These are phyloP conservation scores for Cytospora paraplurivora DNA, from an alignment of 2,329 filamentous ascomycete genomes.

Conservation along the genomic window DNA sequence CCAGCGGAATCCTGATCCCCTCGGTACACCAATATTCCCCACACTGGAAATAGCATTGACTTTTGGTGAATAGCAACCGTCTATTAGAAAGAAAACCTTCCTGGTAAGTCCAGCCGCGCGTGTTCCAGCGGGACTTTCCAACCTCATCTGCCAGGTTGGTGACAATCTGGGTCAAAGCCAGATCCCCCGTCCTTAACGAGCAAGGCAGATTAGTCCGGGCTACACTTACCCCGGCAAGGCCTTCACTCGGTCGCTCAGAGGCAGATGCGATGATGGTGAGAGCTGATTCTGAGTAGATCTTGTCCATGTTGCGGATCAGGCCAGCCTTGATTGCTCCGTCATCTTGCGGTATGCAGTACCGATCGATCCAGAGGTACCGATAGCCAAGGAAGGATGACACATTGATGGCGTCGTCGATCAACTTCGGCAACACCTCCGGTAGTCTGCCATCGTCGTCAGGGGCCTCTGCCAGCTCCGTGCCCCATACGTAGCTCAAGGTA, in stretches of 20 bases:
- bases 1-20: conserved; percentile 3
- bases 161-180: conserved; percentile 30
- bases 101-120: conserved; percentile 45
- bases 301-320: conserved; percentile 43
- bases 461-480: neutral
- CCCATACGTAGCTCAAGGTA: conserved; percentile 24
- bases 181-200: conserved; percentile 28
- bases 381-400: conserved; percentile 38
- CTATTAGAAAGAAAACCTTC: conserved; percentile 42
- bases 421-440: conserved; percentile 2
- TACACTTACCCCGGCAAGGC: conserved; percentile 38
- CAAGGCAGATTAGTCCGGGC: conserved; percentile 8
- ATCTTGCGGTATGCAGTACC: conserved; percentile 39
- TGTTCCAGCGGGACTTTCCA: conserved; percentile 38
- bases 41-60: conserved; percentile 45
- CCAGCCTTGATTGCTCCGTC: conserved; percentile 28
- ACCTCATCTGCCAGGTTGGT: conserved; percentile 17
- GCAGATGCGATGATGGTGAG: conserved; percentile 45
- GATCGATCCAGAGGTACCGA: conserved; percentile 44
- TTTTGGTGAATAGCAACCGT: conserved; percentile 43
- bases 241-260: conserved; percentile 38
- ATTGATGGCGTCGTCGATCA: conserved; percentile 17
- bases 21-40: conserved; percentile 17
- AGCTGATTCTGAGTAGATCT: conserved; percentile 40
- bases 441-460: neutral